phyloP scores from a whole-genome alignment of 495 filamentous ascomycete species.

The Chaetomium fimeti region DNA sequence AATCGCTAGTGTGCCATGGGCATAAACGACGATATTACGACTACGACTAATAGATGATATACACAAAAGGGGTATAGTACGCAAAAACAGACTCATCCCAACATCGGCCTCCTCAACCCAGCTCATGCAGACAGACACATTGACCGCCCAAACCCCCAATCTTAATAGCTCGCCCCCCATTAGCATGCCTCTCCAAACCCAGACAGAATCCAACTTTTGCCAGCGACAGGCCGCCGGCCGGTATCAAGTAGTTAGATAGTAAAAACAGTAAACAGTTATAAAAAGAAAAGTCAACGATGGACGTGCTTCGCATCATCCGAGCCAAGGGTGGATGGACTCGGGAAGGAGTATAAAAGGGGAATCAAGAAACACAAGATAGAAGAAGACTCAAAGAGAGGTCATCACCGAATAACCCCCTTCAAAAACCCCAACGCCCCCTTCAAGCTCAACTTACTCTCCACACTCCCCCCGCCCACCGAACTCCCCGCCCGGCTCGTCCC shows the following conservation, averaged over 20 bases:
- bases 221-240: neutral
- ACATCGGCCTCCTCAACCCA: neutral
- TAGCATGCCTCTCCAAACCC: neutral
- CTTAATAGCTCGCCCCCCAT: neutral
- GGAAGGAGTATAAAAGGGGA: neutral
- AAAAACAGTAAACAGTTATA: neutral
- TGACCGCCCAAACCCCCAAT: neutral
- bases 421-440: conserved; percentile 23
- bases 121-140: neutral
- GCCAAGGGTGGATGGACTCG: neutral
- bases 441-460: conserved; percentile 16
- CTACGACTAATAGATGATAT: conserved; percentile 3
- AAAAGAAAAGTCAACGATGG: neutral
- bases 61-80: conserved; percentile 12
- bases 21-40: conserved; percentile 12
- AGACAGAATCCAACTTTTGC: neutral
- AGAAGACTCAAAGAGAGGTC: neutral
- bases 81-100: conserved; percentile 1
- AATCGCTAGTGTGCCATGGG: conserved; percentile 3
- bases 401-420: conserved; percentile 19
- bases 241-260: neutral
- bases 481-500: neutral
- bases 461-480: conserved; percentile 4
- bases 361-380: neutral
- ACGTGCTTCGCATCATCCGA: neutral